Evolutionary conservation across 495 filamentous ascomycete species (phyloP), one percentile per base, ranked within the genome.

Genomic region (Lasiosphaeris hirsuta): DNA sequence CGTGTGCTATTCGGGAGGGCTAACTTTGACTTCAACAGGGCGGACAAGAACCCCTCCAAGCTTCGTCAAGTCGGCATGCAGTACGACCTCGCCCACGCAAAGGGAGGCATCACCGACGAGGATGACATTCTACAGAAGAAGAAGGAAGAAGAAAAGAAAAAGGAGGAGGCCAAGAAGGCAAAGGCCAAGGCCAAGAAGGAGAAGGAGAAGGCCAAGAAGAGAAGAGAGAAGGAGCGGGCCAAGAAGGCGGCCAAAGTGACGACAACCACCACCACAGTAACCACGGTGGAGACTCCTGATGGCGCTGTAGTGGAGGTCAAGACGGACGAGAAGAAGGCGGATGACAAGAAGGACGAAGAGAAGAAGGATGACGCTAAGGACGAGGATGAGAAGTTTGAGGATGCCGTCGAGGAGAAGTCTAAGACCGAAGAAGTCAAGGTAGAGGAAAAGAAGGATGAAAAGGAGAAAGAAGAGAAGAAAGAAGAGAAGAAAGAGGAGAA

Each of bases 71-170:
- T 88, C 13, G 88, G 87, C 14, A 79, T 86, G 46, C 84, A 82
- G 14, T 90, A 90, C 53, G 87, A 90, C 62, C 75, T 90, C 3
- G 86, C 88, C 7, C 84, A 89, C 58, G 84, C 84, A 8, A 15
- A 86, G 83, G 65, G 85, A 77, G 86, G 92, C 58, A 87, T 82
- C 64, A 77, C 76, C 34, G 87, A 90, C 63, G 72, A 79, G 41
- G 83, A 82, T 66, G 83, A 84, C 67, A 78, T 91, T 78, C 76
- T 82, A 56, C 75, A 30, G 34, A 54, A 59, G 58, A 67, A 67
- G 65, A 74, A 61, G 66, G 69, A 64, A 40, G 53, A 62, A n/a
- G 50, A 56, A 23, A 63, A 63, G 51, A 63, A 58, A 50, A 65
- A 70, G 56, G 55, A 57, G 7, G 57, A 65, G 30, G 57, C 61